Evolutionary conservation across 2,329 filamentous ascomycete genomes (phyloP).

Genomic region (Ceratocystiopsis minuta): DNA sequence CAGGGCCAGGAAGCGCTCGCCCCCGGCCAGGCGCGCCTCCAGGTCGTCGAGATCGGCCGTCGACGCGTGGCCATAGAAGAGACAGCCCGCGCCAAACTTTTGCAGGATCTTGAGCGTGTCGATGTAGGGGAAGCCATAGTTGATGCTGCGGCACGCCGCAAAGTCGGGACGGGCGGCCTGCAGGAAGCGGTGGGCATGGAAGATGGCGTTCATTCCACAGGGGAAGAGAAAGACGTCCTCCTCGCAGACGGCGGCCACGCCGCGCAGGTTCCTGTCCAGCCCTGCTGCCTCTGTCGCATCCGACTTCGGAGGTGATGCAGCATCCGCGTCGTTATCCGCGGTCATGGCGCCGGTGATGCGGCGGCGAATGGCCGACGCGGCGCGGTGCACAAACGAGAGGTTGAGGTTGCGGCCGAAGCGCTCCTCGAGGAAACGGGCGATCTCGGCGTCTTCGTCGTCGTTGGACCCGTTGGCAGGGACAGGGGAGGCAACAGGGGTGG

Average conservation of each 20-base stretch:
- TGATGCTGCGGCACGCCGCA: conserved; percentile 51
- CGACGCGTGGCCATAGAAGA: conserved; percentile 74
- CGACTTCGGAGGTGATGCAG: too few species aligned
- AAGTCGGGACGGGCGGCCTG: conserved; percentile 37
- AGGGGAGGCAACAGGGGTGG: not conserved
- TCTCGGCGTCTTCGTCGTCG: conserved; percentile 34
- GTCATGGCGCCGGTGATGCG: conserved; percentile 78
- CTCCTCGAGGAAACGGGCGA: conserved; percentile 73
- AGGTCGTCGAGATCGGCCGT: conserved; percentile 67
- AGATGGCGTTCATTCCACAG: conserved; percentile 90
- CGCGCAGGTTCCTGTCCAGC: conserved; percentile 28
- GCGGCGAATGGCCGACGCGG: conserved; percentile 68
- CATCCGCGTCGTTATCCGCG: conserved; percentile 48
- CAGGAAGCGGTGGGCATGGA: conserved; percentile 63
- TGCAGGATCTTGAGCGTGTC: conserved; percentile 89
- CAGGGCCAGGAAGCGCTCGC: conserved; percentile 62
- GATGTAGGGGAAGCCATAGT: conserved; percentile 93
- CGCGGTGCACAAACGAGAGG: conserved; percentile 57
- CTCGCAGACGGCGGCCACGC: conserved; percentile 51
- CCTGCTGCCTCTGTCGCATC: conserved; percentile 6
- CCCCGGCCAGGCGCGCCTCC: conserved; percentile 48
- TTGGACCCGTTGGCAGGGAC: conserved; percentile 9
- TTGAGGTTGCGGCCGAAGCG: conserved; percentile 85
- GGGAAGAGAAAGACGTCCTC: conserved; percentile 81
- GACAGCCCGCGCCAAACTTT: conserved; percentile 79